These are phyloP conservation scores for Pseudocercospora crystallina DNA, from an alignment of 2,329 filamentous ascomycete species.

Conservation along the genomic window DNA sequence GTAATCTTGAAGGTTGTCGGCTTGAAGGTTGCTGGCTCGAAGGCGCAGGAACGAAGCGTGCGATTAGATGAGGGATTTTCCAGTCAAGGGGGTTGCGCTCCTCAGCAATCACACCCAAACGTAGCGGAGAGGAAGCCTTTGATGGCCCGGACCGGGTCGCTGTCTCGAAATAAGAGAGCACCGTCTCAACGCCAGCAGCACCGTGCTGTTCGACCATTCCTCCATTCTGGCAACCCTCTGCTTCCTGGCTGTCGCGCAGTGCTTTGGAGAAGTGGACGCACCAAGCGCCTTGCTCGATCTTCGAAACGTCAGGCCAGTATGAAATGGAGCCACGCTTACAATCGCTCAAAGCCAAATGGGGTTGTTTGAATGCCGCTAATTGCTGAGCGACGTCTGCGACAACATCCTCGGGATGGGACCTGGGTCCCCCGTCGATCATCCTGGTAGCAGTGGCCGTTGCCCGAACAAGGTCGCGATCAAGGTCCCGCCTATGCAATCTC, in stretches of 20 bases:
- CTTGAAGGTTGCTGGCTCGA: neutral
- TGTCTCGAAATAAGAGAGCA: slow-evolving; percentile 5
- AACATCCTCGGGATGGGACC: neutral
- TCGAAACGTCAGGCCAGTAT: too few relatives aligned
- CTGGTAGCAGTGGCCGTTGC: neutral
- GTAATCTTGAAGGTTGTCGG: too few relatives aligned
- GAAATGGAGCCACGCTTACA: too few relatives aligned
- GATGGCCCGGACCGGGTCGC: neutral
- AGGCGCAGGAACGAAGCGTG: slow-evolving; percentile 2
- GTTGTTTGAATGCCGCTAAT: neutral
- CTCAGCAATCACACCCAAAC: too few relatives aligned
- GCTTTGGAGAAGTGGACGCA: neutral
- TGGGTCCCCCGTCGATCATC: neutral
- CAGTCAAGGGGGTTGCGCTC: neutral
- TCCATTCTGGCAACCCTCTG: neutral
- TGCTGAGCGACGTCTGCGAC: neutral
- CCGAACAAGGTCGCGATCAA: neutral
- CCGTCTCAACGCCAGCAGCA: neutral
- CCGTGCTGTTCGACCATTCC: neutral
- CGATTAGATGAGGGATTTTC: neutral
- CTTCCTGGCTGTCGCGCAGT: neutral
- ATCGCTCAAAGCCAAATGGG: too few relatives aligned
- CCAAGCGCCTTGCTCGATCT: neutral
- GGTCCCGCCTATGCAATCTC: slow-evolving; percentile 1
- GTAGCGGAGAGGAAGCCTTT: neutral